Evolutionary conservation across 352 stramenopile species (phyloP), one percentile per base, ranked within the genome.

Genomic region (Saprolegnia diclina): DNA sequence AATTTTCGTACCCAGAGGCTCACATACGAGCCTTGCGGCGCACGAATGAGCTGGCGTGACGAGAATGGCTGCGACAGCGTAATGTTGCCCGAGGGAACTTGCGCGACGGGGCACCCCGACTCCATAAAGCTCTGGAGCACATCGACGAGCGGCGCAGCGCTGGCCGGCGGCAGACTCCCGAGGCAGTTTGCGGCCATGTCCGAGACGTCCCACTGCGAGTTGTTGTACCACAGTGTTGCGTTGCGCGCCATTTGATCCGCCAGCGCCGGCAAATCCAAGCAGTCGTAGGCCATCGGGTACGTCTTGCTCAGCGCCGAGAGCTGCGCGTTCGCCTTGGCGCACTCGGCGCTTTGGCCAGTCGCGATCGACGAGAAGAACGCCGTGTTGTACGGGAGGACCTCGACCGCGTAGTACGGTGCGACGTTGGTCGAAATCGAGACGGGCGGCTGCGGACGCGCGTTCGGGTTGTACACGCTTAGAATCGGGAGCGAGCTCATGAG

Each of bases 311-410:
- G 52, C 24, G 24, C 35, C 52, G 19, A 26, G 13, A 59, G n/a
- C 11, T 59, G 52, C 11, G 52, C 52, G 16, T 59, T 35, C 1
- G 11, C 11, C 35, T 14, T 21, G 13, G 52, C 13, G 35, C 52
- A 59, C 35, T 40, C 11, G 4, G 52, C 52, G 13, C 11, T 21
- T 18, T 19, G 11, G 35, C 52, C 52, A 1, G 52, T 21, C 13
- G 16, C 52, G 24, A 59, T n/a, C 11, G 52, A 24, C 9, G 52
- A 59, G 9, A 59, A 59, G 13, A 11, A 16, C 52, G 52, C 4
- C 24, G 35, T 59, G 35, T 59, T 59, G 52, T 59, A 59, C 24
- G 52, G 52, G 16, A 59, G 35, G 11, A 59, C 52, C 35, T 59
- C 52, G 11, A 59, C 52, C 13, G 52, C 52, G 35, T 59, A 59